Conservation (phyloP, 2,329 filamentous ascomycete genomes). For the Aspergillus piperis region DNA sequence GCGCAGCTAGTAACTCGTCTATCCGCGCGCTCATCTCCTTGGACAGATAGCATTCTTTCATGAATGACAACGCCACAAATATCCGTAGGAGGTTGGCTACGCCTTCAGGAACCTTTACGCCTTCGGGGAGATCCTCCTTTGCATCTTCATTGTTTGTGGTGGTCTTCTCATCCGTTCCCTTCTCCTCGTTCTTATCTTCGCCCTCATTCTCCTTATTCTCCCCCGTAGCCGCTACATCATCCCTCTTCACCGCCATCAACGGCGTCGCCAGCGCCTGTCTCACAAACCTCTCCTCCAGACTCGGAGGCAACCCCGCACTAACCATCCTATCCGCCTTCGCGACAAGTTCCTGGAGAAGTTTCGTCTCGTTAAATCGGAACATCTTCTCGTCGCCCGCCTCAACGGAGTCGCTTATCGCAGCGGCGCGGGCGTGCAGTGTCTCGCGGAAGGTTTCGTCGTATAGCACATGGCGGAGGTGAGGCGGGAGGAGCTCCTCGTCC, state of each 20-base stretch:
- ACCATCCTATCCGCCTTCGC: constrained; percentile 71
- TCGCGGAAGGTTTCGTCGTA: constrained; percentile 41
- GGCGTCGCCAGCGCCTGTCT: constrained; percentile 74
- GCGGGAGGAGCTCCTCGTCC: constrained; percentile 36
- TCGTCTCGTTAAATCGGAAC: constrained; percentile 75
- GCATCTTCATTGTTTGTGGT: constrained; percentile 35
- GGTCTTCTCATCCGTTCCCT: constrained; percentile 25
- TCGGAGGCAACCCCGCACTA: constrained; percentile 67
- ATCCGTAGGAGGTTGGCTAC: constrained; percentile 50
- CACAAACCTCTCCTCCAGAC: constrained; percentile 84
- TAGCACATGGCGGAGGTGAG: constrained; percentile 44
- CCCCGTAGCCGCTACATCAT: constrained; percentile 44
- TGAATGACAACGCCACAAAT: constrained; percentile 52
- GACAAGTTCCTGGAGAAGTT: constrained; percentile 66
- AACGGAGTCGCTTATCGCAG: constrained; percentile 74
- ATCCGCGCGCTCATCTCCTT: constrained; percentile 40
- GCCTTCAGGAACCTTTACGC: constrained; percentile 33
- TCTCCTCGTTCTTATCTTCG: constrained; percentile 26
- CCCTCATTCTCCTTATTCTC: constrained; percentile 26
- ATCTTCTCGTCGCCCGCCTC: constrained; percentile 81
- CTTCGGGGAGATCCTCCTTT: constrained; percentile 25
- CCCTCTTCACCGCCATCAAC: constrained; percentile 66
- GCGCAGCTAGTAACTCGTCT: constrained; percentile 39
- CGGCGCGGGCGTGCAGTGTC: constrained; percentile 66
- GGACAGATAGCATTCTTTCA: constrained; percentile 53